Conservation (phyloP, 2,329 filamentous ascomycete species). For the Cercospora sp. region DNA sequence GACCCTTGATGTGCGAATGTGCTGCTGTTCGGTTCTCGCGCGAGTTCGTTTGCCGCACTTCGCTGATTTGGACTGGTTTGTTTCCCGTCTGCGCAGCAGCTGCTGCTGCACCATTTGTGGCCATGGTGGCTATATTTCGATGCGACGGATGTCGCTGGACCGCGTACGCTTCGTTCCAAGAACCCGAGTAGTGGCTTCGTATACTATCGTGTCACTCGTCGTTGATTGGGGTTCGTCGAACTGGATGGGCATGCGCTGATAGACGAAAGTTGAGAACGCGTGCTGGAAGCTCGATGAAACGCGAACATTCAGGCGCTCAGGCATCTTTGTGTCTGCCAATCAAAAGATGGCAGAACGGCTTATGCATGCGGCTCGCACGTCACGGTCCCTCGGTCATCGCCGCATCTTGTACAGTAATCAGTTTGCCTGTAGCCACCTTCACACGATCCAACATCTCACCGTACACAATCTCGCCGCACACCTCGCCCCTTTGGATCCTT, state of each 20-base stretch:
- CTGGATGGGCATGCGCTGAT: neutral
- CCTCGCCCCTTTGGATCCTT: neutral
- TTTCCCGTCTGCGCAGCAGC: slow-evolving; percentile 32
- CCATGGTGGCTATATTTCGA: slow-evolving; percentile 22
- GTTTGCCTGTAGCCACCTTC: slow-evolving; percentile 1
- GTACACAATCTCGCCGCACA: neutral
- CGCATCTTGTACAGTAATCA: slow-evolving; percentile 9
- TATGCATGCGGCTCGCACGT: slow-evolving; percentile 8
- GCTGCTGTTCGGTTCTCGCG: slow-evolving; percentile 95
- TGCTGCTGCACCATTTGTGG: slow-evolving; percentile 31
- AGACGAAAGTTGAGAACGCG: slow-evolving; percentile 1
- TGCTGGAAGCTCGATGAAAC: neutral
- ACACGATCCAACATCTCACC: neutral
- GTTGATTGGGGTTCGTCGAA: neutral
- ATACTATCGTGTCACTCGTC: neutral
- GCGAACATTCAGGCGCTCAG: neutral
- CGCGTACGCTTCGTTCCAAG: neutral
- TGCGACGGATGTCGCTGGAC: neutral
- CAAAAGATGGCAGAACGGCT: neutral
- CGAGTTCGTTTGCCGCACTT: slow-evolving; percentile 38
- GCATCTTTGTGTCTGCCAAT: neutral
- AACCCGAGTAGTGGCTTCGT: neutral
- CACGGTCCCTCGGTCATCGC: slow-evolving; percentile 4
- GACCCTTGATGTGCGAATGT: slow-evolving; percentile 96
- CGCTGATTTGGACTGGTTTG: slow-evolving; percentile 40